These are phyloP conservation scores for Nevesoporus exiguus DNA, from an alignment of 768 basidiomycete species.

Conservation along the genomic window DNA sequence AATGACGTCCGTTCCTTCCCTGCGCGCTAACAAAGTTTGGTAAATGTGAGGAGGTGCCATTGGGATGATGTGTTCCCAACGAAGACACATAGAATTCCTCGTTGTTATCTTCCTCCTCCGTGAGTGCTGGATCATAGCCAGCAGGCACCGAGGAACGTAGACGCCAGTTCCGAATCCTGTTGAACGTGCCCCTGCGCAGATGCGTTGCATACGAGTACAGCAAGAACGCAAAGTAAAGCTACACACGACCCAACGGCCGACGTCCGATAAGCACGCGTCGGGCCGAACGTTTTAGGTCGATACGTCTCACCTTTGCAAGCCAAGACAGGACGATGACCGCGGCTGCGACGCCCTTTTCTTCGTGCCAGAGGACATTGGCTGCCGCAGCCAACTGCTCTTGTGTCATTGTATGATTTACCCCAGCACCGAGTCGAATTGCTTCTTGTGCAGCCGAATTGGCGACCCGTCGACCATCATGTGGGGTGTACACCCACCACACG, in stretches of 20 bases:
- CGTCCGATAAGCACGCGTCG: background rate
- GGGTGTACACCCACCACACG: slow-evolving; percentile 86
- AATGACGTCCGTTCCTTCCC: slow-evolving; percentile 29
- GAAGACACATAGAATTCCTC: slow-evolving; percentile 70
- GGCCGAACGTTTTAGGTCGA: background rate
- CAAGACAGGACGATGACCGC: slow-evolving; percentile 79
- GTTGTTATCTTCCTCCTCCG: slow-evolving; percentile 61
- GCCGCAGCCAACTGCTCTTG: slow-evolving; percentile 64
- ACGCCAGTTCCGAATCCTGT: slow-evolving; percentile 56
- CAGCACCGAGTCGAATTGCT: slow-evolving; percentile 67
- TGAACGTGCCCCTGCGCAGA: slow-evolving; percentile 88
- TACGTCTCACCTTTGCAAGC: slow-evolving; percentile 73
- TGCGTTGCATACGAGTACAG: slow-evolving; percentile 94
- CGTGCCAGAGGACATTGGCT: slow-evolving; percentile 82
- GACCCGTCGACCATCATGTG: slow-evolving; percentile 83
- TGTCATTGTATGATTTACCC: slow-evolving; percentile 51
- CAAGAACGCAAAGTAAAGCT: slow-evolving; percentile 90
- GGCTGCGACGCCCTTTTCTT: slow-evolving; percentile 81
- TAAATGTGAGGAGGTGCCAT: slow-evolving; percentile 50
- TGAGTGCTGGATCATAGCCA: slow-evolving; percentile 28
- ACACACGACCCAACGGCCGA: slow-evolving; percentile 2
- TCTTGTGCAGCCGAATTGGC: slow-evolving; percentile 87
- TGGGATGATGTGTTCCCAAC: slow-evolving; percentile 42
- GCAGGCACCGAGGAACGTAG: slow-evolving; percentile 14
- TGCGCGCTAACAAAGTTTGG: slow-evolving; percentile 65